Base-by-base conservation (phyloP, 2,329 filamentous ascomycete species). In the Huntiella abstrusa region DNA sequence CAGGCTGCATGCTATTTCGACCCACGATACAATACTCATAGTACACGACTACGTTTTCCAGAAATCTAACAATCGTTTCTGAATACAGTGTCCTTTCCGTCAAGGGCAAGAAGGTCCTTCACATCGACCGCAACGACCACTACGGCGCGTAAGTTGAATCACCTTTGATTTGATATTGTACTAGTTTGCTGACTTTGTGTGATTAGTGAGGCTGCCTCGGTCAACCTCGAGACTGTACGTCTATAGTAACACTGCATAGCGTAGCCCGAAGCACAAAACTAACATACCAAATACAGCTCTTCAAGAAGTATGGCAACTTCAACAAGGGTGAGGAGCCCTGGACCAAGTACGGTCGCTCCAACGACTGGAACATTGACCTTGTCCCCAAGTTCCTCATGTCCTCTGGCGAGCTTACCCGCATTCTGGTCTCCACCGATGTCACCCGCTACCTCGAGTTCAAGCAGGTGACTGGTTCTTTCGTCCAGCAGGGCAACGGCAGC, bases 291-390 rank as follows among this genome's bases (percentile, higher is more conserved):
- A 38, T 41, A 52, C 51, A 92, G 85, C 82, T 98, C 57, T 96
- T 93, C 75, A 93, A 91, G 70, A 92, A 87, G 64, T 92, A 94
- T 64, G 83, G 84, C 62, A 91, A 91, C 70, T 83, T 77, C 60
- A 62, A 67, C 50, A 62, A 72, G 52, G 83, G 82, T 55, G 80
- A 86, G 59, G 83, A 95, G 70, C 87, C 88, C 54, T 96, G 91
- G 91, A 88, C 92, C 71, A 87, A 94, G 66, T 96, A 95, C 63
- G 88, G 88, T 57, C 82, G 91, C 51, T 71, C 79, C 61, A 95
- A 95, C 67, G 88, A 96, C 73, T 98, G 91, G 91, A 96, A 95
- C 71, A 92, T 98, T 64, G 92, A 98, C 62, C 75, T 98, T 51
- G 87, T 98, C 42, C 88, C 91, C 55, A 98, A 98, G 73, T 80